Conservation (phyloP, 1,139 yeast species). For the Suhomyces kunorum region DNA sequence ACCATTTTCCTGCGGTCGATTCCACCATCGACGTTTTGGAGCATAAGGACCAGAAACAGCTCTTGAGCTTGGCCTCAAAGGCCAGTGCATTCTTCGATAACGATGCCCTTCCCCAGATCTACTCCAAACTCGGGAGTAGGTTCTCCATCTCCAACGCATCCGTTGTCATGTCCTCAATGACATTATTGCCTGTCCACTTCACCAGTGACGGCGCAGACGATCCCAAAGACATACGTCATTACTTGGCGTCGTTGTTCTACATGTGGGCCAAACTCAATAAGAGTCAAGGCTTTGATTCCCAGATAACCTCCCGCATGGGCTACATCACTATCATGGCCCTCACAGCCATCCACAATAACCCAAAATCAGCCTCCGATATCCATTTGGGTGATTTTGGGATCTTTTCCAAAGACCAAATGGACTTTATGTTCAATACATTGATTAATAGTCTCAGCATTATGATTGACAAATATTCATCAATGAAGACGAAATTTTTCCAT, state of each 20-base stretch:
- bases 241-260: conserved; percentile 67
- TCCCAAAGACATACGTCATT: conserved; percentile 50
- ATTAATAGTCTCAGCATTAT: conserved; percentile 54
- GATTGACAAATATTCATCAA: conserved; percentile 40
- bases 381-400: conserved; percentile 53
- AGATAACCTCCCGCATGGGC: conserved; percentile 66
- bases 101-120: conserved; percentile 40
- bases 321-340: conserved; percentile 57
- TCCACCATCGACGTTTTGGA: conserved; percentile 35
- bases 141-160: conserved; percentile 63
- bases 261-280: conserved; percentile 69
- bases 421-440: conserved; percentile 56
- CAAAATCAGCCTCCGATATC: conserved; percentile 15
- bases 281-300: conserved; percentile 63
- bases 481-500: conserved; percentile 48
- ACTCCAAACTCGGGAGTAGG: conserved; percentile 42
- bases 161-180: conserved; percentile 56
- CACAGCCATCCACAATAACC: conserved; percentile 29
- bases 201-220: conserved; percentile 27
- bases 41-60: conserved; percentile 44
- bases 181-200: conserved; percentile 49
- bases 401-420: conserved; percentile 61
- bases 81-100: conserved; percentile 49
- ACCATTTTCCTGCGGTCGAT: conserved; percentile 38
- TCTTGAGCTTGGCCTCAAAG: conserved; percentile 47